Evolutionary conservation across 23 red algal species (phyloP), one percentile per base, ranked within the genome.

Genomic region (Pyropia yezoensis): DNA sequence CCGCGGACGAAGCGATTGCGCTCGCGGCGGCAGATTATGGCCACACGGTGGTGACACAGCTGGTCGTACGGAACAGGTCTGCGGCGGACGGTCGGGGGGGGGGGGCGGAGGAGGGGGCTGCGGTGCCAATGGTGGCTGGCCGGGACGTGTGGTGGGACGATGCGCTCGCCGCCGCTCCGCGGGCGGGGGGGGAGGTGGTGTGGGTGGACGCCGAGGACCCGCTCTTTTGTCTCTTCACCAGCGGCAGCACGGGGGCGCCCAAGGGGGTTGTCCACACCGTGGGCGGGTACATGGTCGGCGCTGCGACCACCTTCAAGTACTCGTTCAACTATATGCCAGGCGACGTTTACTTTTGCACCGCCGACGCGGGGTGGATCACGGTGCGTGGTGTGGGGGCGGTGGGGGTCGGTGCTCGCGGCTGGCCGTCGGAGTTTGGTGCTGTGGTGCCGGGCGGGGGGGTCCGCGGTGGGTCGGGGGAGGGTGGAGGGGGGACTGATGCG

Each of bases 321-420:
- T 45, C 75, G 9, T 88, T 88, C 49, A 67, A 80, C 49, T 74
- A 71, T 61, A 76, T 52, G 24, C 83, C 83, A n/a, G 61, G 49
- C 23, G 83, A 88, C 50, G 75, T 88, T 27, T 80, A 74, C 60
- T 88, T 88, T 64, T 88, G 83, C 61, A 80, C 83, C 39, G 83
- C 83, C 25, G 83, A 88, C 62, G 72, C 62, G 52, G 83, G 83
- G 15, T 88, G 83, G 83, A 80, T 88, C 26, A 88, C 83, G 14
- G 39, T 47, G 39, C 39, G 39, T 47, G 39, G 6, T 6, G 39
- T 7, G 39, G 39, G 39, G 4, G 11, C 11, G 39, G 39, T 47
- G 39, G 39, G 3, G 39, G 11, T 8, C 12, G 30, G 3, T 47
- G 39, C 39, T 47, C 1, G 11, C 39, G 39, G 6, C 6, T 3